A percentile compares a stretch with the other conserved stretches of the same genome.
Conservation (phyloP, 2,329 filamentous ascomycete genomes). For the Dactylellina haptotyla region DNA sequence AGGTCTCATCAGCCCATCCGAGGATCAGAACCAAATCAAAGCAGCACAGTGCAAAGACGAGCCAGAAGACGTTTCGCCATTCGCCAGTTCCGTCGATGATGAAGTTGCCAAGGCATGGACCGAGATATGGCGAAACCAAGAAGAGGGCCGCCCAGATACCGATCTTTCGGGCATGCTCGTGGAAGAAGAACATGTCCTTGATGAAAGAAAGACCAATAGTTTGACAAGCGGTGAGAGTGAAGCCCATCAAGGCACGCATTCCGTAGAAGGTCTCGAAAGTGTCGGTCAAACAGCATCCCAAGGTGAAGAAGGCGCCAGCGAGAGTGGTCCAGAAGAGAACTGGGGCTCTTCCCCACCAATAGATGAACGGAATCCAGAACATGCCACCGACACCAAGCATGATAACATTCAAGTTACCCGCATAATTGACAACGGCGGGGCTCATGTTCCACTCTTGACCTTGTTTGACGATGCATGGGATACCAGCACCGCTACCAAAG, state of each 20-base stretch:
- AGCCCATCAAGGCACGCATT: conserved; percentile 56
- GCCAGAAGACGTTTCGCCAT: conserved; percentile 66
- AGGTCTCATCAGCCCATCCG: conserved; percentile 65
- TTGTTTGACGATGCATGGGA: conserved; percentile 59
- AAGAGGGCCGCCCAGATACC: conserved; percentile 63
- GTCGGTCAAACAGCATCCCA: conserved; percentile 61
- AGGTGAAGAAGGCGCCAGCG: conserved; percentile 59
- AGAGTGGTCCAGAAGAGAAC: conserved; percentile 62
- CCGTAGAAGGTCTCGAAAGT: conserved; percentile 59
- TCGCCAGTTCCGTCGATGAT: conserved; percentile 63
- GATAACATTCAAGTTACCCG: conserved; percentile 66
- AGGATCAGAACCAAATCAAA: conserved; percentile 61
- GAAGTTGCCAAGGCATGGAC: conserved; percentile 64
- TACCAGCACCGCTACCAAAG: conserved; percentile 61
- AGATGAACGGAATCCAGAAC: conserved; percentile 57
- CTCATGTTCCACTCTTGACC: conserved; percentile 65
- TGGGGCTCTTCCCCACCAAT: conserved; percentile 55
- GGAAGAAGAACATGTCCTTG: conserved; percentile 71
- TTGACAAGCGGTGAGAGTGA: conserved; percentile 60
- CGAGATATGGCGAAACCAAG: conserved; percentile 59
- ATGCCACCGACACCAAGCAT: conserved; percentile 63
- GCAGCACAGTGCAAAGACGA: conserved; percentile 63
- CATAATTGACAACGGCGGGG: conserved; percentile 66
- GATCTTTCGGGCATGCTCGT: conserved; percentile 67
- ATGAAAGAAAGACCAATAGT: conserved; percentile 66